Base-by-base conservation (phyloP, 2,329 filamentous ascomycete genomes). In the Domatiomyces globalis region DNA sequence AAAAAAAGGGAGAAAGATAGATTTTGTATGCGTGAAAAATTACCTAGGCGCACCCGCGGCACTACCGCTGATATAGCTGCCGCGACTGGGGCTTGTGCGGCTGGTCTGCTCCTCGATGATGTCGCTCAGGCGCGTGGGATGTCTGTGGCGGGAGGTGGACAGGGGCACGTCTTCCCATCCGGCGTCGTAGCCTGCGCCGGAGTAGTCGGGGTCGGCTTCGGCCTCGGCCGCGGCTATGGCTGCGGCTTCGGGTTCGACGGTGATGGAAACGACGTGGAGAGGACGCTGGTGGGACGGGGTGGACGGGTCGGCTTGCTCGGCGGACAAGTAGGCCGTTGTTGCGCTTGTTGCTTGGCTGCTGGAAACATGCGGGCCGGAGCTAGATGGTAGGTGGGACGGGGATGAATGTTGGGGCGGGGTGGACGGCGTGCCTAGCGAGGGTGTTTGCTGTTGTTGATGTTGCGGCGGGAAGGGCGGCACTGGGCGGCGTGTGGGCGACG, bases 51-150 rank as follows among this genome's bases (percentile, higher is more conserved):
- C 20, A 7, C 45, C 44, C 18, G 48, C 39, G 12, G 52, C 54
- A 19, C 44, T 44, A 8, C 52, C 56, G 29, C 52, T 55, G 17
- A 55, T 51, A 44, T 55, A 58, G 64, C 81, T 83, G 9, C 80
- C 81, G 59, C 84, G 85, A 12, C 84, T 86, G 19, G 84, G 78
- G 63, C 69, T 75, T n/a, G 73, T 73, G 43, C 64, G 58, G 29
- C 70, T 67, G 50, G 84, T 86, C 48, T 81, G 75, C 67, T 94
- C 87, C 63, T 88, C 84, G 27, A 92, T 76, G 25, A 95, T 88
- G 67, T 94, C 88, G 65, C 87, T 94, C 56, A 95, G 72, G 51
- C 89, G 74, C 7, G 88, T 94, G 0, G 88, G 88, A 67, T 95
- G 87, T 59, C 92, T 86, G 66, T 94, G 88, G 51, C 73, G 66